Base-by-base conservation (phyloP, 108 stramenopile species). In the Schizochytrium sp. region DNA sequence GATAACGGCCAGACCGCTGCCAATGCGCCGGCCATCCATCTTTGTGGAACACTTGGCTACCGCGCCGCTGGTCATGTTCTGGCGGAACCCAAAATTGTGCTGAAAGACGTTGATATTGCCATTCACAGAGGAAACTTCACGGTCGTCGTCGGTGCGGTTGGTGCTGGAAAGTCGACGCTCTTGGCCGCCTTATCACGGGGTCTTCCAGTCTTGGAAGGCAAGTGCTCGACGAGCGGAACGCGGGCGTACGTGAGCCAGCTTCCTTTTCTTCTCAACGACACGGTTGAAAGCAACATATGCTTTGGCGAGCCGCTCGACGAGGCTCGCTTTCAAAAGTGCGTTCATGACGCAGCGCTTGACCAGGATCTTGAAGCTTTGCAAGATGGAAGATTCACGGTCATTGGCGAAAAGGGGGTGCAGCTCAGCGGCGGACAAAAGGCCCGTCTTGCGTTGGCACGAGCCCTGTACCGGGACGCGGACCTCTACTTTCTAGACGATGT, bases 371-470 rank as follows among this genome's bases (percentile, higher is more conserved):
- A 60, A 41, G 90, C 94, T 21, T 90, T 96, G 19, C 93, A 92
- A 8, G 41, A 90, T 5, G 97, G 96, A 4, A 96, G 97, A 72
- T 59, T 89, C 18, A 97, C 98, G 5, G 94, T 96, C 28, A 95
- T 98, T 25, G 98, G 98, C 6, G 97, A 98, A 72, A 91, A 97
- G 12, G 98, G 98, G 12, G 96, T 98, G 4, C 96, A 98, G 69
- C 88, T 88, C 18, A 45, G 44, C 2, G 88, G 88, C 4, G 88
- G 88, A 6, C 88, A 88, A 28, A 88, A 88, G 29, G 88, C 88
- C 3, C 58, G 88, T 12, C 23, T 88, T 12, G 69, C 60, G 0
- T 28, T 88, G 21, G 88, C 88, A 8, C 88, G 88, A 12, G 88
- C 88, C 0, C 44, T 88, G 10, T 88, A 88, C 69, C 21, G 21